Percentiles rank a stretch among this genome's conserved stretches.
phyloP scores from a whole-genome alignment of 352 stramenopile genomes.

The Thalassiosira oceanica region DNA sequence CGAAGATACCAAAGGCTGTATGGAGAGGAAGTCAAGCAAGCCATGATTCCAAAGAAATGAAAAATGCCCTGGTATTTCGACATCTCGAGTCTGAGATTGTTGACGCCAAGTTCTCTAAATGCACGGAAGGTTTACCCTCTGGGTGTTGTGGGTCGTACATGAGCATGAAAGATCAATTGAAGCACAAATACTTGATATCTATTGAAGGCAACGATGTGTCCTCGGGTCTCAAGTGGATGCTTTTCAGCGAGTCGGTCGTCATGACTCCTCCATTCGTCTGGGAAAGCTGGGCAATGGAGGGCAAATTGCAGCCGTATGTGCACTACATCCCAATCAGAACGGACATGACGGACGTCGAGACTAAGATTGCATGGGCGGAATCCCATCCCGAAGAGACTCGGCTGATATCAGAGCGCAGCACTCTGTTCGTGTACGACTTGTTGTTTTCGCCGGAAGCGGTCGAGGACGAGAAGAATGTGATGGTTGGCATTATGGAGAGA shows the following conservation, averaged over 20 bases:
- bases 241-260: too few relatives aligned
- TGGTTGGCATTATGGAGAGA: constrained; percentile 39
- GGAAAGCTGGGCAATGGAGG: constrained; percentile 46
- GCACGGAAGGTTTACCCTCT: too few relatives aligned
- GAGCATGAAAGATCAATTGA: constrained; percentile 21
- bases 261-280: too few relatives aligned
- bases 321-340: constrained; percentile 44
- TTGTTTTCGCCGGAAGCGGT: constrained; percentile 46
- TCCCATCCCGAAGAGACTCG: constrained; percentile 25
- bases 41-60: constrained; percentile 31
- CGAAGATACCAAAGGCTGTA: constrained; percentile 39
- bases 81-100: constrained; percentile 59
- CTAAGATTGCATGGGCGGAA: constrained; percentile 47
- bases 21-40: constrained; percentile 48
- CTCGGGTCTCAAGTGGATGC: constrained; percentile 18
- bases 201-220: constrained; percentile 27
- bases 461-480: constrained; percentile 35
- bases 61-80: constrained; percentile 65
- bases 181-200: constrained; percentile 9
- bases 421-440: constrained; percentile 52
- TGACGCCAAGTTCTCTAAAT: constrained; percentile 70
- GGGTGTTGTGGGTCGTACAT: too few relatives aligned
- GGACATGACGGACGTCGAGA: constrained; percentile 45
- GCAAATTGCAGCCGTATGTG: constrained; percentile 29
- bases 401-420: constrained; percentile 52